Percentiles rank a stretch among this genome's conserved stretches.
These are phyloP conservation scores for Elongisporangium undulatum DNA, from an alignment of 352 stramenopile species.

Conservation along the genomic window DNA sequence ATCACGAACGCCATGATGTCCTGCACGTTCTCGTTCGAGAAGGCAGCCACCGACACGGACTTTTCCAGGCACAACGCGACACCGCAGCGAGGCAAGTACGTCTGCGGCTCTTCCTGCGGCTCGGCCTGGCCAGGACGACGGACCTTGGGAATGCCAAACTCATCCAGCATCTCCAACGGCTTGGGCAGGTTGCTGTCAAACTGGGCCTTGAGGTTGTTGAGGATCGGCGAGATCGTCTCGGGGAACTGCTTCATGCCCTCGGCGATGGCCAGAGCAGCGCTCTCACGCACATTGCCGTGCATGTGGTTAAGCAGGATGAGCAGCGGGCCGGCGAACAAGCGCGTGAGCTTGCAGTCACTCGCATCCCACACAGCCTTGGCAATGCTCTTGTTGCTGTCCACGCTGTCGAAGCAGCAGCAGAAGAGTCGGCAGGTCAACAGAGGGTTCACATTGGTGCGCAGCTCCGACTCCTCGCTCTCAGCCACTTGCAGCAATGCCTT, in stretches of 20 bases:
- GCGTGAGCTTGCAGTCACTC: conserved; percentile 39
- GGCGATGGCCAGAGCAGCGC: conserved; percentile 69
- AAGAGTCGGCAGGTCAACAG: conserved; percentile 62
- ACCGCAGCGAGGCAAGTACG: conserved; percentile 61
- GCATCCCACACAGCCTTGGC: conserved; percentile 65
- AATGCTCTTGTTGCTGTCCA: conserved; percentile 50
- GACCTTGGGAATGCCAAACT: conserved; percentile 72
- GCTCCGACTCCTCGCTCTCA: conserved; percentile 47
- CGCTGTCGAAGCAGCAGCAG: conserved; percentile 58
- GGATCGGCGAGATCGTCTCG: conserved; percentile 54
- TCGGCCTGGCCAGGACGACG: conserved; percentile 49
- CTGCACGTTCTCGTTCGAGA: conserved; percentile 62
- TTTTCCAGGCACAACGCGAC: conserved; percentile 80
- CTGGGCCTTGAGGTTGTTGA: conserved; percentile 67
- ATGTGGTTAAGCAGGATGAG: conserved; percentile 74
- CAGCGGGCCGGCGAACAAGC: conserved; percentile 56
- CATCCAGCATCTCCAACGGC: conserved; percentile 47
- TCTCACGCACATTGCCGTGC: conserved; percentile 71
- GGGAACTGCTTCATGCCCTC: conserved; percentile 80
- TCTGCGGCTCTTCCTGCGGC: conserved; percentile 48
- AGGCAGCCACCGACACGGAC: conserved; percentile 26
- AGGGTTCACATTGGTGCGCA: conserved; percentile 35
- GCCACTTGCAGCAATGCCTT: conserved; percentile 55
- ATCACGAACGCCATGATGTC: conserved; percentile 78
- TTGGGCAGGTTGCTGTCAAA: conserved; percentile 59